These are phyloP conservation scores for Ophiocordyceps camponoti-rufipedis DNA, from an alignment of 2,329 filamentous ascomycete species.

Conservation along the genomic window DNA sequence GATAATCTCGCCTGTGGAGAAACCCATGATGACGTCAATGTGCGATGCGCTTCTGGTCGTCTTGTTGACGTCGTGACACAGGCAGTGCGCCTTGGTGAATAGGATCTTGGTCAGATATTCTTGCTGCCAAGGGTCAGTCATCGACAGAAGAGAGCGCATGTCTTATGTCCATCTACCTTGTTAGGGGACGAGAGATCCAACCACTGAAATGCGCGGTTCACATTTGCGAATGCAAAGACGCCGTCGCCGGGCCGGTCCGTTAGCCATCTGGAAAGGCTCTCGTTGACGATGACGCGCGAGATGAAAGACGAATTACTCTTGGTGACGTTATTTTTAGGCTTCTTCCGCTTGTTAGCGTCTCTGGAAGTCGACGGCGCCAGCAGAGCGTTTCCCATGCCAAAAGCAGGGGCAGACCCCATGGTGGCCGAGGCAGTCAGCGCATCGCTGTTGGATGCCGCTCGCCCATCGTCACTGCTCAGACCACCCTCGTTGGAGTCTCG, in stretches of 20 bases:
- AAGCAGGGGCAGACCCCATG: constrained; percentile 41
- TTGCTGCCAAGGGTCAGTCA: constrained; percentile 29
- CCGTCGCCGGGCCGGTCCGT: constrained; percentile 63
- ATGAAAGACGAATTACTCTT: constrained; percentile 99
- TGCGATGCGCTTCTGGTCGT: constrained; percentile 64
- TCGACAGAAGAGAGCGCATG: constrained; percentile 1
- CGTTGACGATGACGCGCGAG: constrained; percentile 85
- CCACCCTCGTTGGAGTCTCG: constrained; percentile 42
- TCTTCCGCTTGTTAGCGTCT: constrained; percentile 64
- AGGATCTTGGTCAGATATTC: constrained; percentile 91
- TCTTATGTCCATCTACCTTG: constrained; percentile 30
- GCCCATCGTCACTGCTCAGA: constrained; percentile 36
- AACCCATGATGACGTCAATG: constrained; percentile 85
- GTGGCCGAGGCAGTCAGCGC: constrained; percentile 20
- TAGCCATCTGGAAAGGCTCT: constrained; percentile 59
- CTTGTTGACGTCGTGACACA: constrained; percentile 84
- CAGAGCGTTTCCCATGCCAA: constrained; percentile 72
- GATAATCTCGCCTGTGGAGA: constrained; percentile 90
- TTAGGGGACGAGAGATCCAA: constrained; percentile 63
- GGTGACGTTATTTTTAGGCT: constrained; percentile 95
- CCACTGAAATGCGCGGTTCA: constrained; percentile 94
- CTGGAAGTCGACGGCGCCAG: constrained; percentile 45
- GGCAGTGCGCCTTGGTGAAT: constrained; percentile 88
- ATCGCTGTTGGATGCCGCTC: constrained; percentile 34
- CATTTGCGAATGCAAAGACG: constrained; percentile 81